Conservation (phyloP, 2,329 filamentous ascomycete species). For the Botryotinia narcissicola region DNA sequence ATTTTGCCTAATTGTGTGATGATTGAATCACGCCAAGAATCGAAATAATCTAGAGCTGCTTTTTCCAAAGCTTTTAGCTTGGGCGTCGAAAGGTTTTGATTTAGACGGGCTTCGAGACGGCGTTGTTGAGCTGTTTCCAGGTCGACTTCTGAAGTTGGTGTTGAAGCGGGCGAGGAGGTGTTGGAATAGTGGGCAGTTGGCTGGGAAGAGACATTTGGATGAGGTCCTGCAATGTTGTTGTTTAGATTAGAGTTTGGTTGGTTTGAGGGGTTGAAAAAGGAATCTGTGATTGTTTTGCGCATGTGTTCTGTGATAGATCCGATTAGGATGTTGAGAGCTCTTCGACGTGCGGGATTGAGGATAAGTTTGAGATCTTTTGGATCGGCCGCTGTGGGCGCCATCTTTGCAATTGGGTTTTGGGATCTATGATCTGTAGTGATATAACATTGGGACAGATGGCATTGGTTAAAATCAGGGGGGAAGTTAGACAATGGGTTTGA, state of each 20-base stretch:
- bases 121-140: slow-evolving; percentile 25
- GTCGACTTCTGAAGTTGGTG: neutral
- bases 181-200: neutral
- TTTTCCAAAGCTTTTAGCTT: slow-evolving; percentile 43
- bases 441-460: neutral
- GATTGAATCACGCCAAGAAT: slow-evolving; percentile 73
- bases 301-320: slow-evolving; percentile 54
- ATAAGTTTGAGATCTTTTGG: slow-evolving; percentile 43
- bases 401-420: slow-evolving; percentile 11
- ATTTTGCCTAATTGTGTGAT: slow-evolving; percentile 70
- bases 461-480: neutral
- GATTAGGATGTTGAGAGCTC: slow-evolving; percentile 51
- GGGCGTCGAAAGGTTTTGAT: slow-evolving; percentile 26
- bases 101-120: slow-evolving; percentile 30
- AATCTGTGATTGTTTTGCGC: slow-evolving; percentile 49
- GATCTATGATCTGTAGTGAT: neutral
- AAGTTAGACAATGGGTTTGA: neutral
- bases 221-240: slow-evolving; percentile 10
- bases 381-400: slow-evolving; percentile 31
- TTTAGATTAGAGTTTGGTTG: slow-evolving; percentile 21
- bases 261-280: slow-evolving; percentile 31
- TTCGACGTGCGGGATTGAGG: slow-evolving; percentile 52
- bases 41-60: slow-evolving; percentile 66
- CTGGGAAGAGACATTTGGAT: neutral
- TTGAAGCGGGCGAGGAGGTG: neutral